phyloP scores from a whole-genome alignment of 192 early-diverging fungal genomes.

The Dissophora ornata region DNA sequence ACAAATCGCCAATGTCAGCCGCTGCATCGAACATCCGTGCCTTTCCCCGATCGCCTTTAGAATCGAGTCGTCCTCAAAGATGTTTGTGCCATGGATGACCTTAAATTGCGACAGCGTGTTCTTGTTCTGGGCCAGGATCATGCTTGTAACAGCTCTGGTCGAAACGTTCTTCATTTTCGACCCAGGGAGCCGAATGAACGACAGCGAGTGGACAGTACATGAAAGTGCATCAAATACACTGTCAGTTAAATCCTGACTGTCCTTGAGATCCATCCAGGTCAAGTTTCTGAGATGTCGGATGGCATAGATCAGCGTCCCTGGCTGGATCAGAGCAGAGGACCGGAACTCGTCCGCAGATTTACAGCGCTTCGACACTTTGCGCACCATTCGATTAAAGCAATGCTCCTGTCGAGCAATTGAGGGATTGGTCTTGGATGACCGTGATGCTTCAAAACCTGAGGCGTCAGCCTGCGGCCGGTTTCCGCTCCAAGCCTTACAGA shows the following conservation, averaged over 20 bases:
- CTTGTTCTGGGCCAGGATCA: conserved; percentile 34
- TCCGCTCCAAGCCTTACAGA: conserved; percentile 36
- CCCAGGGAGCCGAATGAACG: conserved; percentile 33
- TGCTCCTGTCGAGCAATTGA: conserved; percentile 27
- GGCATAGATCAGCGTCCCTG: conserved; percentile 31
- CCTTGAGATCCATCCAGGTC: conserved; percentile 36
- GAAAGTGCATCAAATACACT: conserved; percentile 33
- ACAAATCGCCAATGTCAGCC: conserved; percentile 36
- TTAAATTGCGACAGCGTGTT: conserved; percentile 37
- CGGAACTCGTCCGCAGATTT: conserved; percentile 27
- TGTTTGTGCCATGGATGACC: conserved; percentile 37
- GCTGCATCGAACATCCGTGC: conserved; percentile 35
- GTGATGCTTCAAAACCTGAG: not conserved
- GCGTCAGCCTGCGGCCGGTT: not conserved
- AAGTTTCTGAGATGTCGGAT: conserved; percentile 29
- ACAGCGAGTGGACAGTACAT: conserved; percentile 14
- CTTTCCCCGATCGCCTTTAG: conserved; percentile 35
- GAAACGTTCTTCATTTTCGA: conserved; percentile 23
- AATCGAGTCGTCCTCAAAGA: conserved; percentile 34
- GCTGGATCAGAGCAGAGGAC: conserved; percentile 24
- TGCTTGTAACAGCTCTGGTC: conserved; percentile 11
- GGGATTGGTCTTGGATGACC: not conserved
- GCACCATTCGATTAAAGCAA: conserved; percentile 42
- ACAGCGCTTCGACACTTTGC: conserved; percentile 33
- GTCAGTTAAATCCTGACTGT: conserved; percentile 31